Evolutionary conservation across 1,139 yeast genomes (phyloP).

Genomic region (Chernovozyma sophiae-reginae): DNA sequence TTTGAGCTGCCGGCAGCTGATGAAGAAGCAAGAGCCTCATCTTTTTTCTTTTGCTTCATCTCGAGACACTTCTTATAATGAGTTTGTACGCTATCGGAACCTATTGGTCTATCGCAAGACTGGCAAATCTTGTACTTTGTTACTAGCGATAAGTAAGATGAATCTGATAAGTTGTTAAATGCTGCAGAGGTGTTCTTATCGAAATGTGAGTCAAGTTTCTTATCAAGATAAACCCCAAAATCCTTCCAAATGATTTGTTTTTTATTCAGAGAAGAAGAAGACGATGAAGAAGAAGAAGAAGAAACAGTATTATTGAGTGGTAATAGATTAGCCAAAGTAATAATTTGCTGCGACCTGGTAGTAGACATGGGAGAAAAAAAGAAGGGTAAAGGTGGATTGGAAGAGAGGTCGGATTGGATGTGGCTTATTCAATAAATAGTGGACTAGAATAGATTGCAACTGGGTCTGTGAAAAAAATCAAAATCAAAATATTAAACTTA

Average conservation of each 20-base stretch:
- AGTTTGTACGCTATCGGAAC: conserved; percentile 38
- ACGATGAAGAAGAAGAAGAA: background rate
- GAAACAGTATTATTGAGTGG: conserved; percentile 14
- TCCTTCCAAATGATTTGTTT: conserved; percentile 52
- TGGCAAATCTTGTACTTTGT: conserved; percentile 62
- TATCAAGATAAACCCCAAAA: conserved; percentile 55
- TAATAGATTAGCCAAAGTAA: conserved; percentile 24
- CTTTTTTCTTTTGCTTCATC: conserved; percentile 40
- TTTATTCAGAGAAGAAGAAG: conserved; percentile 9
- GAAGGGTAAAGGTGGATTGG: conserved; percentile 3
- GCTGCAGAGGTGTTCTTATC: conserved; percentile 12
- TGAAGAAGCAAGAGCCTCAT: conserved; percentile 21
- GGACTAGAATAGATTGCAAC: no score
- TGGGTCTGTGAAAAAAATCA: no score
- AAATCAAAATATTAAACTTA: no score
- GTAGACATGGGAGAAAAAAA: conserved; percentile 19
- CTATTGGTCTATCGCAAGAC: conserved; percentile 61
- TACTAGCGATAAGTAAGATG: conserved; percentile 40
- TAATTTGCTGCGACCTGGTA: conserved; percentile 28
- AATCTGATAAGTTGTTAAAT: conserved; percentile 22
- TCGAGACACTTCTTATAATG: conserved; percentile 50
- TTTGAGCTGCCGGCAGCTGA: conserved; percentile 7
- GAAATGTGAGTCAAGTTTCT: conserved; percentile 30
- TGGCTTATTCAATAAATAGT: no score
- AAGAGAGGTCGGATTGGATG: background rate